phyloP scores from a whole-genome alignment of 768 basidiomycete genomes.

The Cantharellus anzutake region DNA sequence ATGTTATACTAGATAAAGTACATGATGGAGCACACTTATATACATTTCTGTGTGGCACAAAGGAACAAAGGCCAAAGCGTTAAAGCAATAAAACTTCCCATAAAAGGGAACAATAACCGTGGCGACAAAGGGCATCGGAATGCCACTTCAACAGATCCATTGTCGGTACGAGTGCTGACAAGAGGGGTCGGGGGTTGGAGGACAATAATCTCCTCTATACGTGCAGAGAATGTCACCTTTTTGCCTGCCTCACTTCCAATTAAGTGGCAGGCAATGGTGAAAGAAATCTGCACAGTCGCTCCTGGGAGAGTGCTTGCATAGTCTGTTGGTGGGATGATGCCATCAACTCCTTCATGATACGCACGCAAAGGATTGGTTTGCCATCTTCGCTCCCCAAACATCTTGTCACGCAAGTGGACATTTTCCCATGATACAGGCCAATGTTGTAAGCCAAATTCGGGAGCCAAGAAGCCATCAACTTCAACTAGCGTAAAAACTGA shows the following conservation, averaged over 20 bases:
- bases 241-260: no score
- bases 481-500: no score
- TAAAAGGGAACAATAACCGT: no score
- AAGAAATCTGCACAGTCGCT: not conserved
- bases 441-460: not conserved
- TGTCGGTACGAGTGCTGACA: not conserved
- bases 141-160: no score
- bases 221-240: not conserved
- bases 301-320: not conserved
- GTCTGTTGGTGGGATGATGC: not conserved
- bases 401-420: not conserved
- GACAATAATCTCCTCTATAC: not conserved
- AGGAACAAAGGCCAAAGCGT: no score
- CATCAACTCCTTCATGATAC: not conserved
- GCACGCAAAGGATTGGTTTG: not conserved
- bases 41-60: no score
- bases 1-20: no score
- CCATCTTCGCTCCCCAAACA: not conserved
- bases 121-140: no score
- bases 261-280: no score
- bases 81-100: no score
- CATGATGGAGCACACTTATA: no score
- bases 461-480: no score
- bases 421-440: not conserved
- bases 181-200: not conserved